Base-by-base conservation (phyloP, 1,139 yeast genomes). In the Sugiyamaella novakii region DNA sequence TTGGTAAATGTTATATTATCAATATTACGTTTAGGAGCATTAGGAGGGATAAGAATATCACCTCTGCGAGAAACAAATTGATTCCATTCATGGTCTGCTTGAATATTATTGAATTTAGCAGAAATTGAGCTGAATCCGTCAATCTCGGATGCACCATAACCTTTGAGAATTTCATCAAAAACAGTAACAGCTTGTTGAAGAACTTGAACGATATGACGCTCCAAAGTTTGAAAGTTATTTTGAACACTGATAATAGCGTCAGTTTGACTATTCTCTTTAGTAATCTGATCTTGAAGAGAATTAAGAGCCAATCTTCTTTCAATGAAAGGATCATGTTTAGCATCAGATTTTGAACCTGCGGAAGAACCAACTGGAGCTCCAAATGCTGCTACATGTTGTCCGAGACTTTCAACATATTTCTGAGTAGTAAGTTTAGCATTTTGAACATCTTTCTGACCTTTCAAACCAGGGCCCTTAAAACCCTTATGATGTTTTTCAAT, bases 301-400 rank as follows among this genome's bases (percentile, higher is more conserved):
- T 62, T 58, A 25, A 68, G 54, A 3, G 72, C 64, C 12, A 57
- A 45, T 47, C 79, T 71, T 53, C 73, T 70, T 45, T 70, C 58
- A 27, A 75, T 61, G 54, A 70, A 77, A 4, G 81, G 81, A 55
- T 77, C 81, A 41, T 62, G 60, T 48, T 65, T 63, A 47, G 72
- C 67, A 27, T 76, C 78, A 8, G 68, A 52, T 51, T 67, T 69
- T 36, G 49, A 33, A 7, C 53, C 52, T 3, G 56, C 48, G 5
- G 37, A 27, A 3, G 25, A 14, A 29, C 40, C 44, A 14, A 42
- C 50, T 15, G 37, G 33, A 33, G 51, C 54, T 22, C 60, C 59
- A 39, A 57, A 61, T 5, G 67, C 57, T 11, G 69, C 59, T 7
- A 62, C 56, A 38, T 63, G 54, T 40, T 59, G 63, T 45, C 72